Evolutionary conservation across 2,329 filamentous ascomycete genomes (phyloP), one percentile per base, ranked within the genome.

Genomic region (Myriosclerotinia scirpicola): DNA sequence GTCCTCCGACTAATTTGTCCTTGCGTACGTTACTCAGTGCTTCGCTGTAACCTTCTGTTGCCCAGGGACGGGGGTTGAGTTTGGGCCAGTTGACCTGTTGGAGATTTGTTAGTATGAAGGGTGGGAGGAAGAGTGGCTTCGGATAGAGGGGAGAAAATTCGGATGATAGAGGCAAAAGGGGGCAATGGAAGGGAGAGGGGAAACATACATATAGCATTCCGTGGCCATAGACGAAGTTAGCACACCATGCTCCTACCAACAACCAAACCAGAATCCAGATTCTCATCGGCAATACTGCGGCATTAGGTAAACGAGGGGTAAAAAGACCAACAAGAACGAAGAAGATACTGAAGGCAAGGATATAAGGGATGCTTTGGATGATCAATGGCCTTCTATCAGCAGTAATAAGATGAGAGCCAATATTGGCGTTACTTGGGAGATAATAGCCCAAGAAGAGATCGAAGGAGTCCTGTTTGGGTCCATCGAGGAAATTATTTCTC

Each of bases 11-110:
- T 22, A 99, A 78, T 67, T 88, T 86, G 76, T 96, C 92, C 76
- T 95, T 93, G 71, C 89, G 84, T 15, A 93, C 93, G 76, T 92
- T 91, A 72, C 84, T 84, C 71, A 97, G 87, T 63, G 94, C 91
- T 73, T 97, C 93, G 73, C 92, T 88, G 78, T 93, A 96, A 50
- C 92, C 92, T 75, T 99, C 95, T 8, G 87, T 85, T 3, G 92
- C 93, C 79, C 90, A 96, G 2, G 91, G 87, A 20, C 92, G 89
- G 14, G 93, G 93, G 78, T 96, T 96, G 58, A 99, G 86, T 77
- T 96, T 97, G 12, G 95, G 95, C 95, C 96, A 99, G 80, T 97
- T 98, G 72, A 97, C 93, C 93, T 97, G 69, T 54, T 62, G 40
- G 52, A 15, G 36, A 5, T 20, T 44, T 22, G 20, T 65, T 42